Percentiles rank a stretch among this genome's conserved stretches.
These are phyloP conservation scores for Cucumis melo DNA, from an alignment of 306 rosid genomes.

Conservation along the genomic window DNA sequence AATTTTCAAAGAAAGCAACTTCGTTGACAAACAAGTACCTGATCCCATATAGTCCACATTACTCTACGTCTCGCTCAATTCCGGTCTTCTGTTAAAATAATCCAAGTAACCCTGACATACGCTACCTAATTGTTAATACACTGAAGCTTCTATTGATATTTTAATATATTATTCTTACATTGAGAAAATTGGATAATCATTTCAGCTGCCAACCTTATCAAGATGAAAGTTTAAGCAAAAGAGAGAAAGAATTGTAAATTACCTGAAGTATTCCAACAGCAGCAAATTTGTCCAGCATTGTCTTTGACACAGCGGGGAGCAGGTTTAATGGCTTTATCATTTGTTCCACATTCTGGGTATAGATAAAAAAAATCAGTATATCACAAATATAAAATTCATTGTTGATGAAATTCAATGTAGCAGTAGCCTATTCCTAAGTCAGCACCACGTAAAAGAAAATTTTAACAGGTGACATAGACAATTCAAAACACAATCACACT, in stretches of 20 bases:
- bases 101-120: conserved; percentile 64
- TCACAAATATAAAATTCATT: background rate
- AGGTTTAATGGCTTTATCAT: conserved; percentile 43
- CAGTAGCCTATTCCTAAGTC: background rate
- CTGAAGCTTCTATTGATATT: background rate
- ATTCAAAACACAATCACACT: background rate
- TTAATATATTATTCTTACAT: background rate
- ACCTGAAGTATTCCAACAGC: conserved; percentile 95
- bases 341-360: conserved; percentile 49
- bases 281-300: conserved; percentile 74
- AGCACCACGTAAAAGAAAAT: background rate
- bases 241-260: conserved; percentile 3
- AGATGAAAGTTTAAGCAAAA: background rate
- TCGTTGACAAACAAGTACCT: background rate
- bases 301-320: conserved; percentile 34
- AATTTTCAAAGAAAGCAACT: background rate
- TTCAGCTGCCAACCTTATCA: background rate
- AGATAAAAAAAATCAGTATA: background rate
- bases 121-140: background rate
- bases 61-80: conserved; percentile 8
- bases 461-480: background rate
- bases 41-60: conserved; percentile 11
- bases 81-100: conserved; percentile 44
- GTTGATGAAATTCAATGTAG: background rate
- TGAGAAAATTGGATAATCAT: background rate